Evolutionary conservation across 2,329 filamentous ascomycete species (phyloP).

Genomic region (Sclerotinia trifoliorum): DNA sequence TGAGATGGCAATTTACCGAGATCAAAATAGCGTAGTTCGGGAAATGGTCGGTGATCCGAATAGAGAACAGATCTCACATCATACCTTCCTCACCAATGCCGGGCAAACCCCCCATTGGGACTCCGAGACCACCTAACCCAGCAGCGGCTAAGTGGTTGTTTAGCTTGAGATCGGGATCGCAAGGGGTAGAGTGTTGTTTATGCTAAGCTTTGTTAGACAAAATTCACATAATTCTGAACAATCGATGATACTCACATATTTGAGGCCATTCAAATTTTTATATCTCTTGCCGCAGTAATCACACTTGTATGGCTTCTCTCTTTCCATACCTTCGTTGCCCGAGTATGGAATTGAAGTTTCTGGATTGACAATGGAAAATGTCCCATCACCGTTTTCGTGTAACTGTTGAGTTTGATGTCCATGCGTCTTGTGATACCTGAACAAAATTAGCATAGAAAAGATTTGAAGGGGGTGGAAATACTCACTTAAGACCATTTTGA

Average conservation of each 20-base stretch:
- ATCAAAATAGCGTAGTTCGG: slow-evolving; percentile 16
- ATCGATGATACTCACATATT: slow-evolving; percentile 65
- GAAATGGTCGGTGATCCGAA: slow-evolving; percentile 11
- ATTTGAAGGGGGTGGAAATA: slow-evolving; percentile 26
- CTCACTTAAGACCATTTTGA: slow-evolving; percentile 94
- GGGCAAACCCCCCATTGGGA: slow-evolving; percentile 47
- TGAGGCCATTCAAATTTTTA: slow-evolving; percentile 97
- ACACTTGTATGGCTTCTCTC: slow-evolving; percentile 98
- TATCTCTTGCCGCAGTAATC: slow-evolving; percentile 97
- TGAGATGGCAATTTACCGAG: slow-evolving; percentile 13
- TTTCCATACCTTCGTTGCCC: slow-evolving; percentile 98
- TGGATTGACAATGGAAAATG: slow-evolving; percentile 96
- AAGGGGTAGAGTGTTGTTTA: slow-evolving; percentile 81
- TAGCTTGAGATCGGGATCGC: slow-evolving; percentile 75
- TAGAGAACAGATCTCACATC: slow-evolving; percentile 32
- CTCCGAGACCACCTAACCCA: slow-evolving; percentile 36
- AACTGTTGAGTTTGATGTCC: slow-evolving; percentile 96
- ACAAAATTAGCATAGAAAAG: slow-evolving; percentile 27
- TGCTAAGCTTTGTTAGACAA: slow-evolving; percentile 50
- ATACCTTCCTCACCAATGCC: slow-evolving; percentile 56
- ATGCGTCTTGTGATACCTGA: slow-evolving; percentile 71
- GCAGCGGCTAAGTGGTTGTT: slow-evolving; percentile 40
- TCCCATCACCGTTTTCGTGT: slow-evolving; percentile 94
- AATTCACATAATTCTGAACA: neutral
- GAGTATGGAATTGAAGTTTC: slow-evolving; percentile 93